Evolutionary conservation across 257 asterid species (phyloP).

Genomic region (Lavandula angustifolia): DNA sequence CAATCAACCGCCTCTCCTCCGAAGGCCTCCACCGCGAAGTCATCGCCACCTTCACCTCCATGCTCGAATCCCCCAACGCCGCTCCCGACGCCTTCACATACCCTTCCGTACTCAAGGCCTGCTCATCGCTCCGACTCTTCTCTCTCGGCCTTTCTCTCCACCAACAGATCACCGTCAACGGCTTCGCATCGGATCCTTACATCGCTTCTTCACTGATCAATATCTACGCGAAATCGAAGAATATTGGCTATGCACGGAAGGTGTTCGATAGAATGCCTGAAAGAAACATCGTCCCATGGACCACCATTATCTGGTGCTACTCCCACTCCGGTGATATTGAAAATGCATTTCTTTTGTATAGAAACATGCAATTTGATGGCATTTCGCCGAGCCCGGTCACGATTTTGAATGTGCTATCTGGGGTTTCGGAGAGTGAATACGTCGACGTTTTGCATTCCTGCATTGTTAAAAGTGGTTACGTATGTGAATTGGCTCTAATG

Average conservation of each 20-base stretch:
- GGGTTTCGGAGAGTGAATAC: conserved; percentile 46
- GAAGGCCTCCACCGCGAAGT: conserved; percentile 61
- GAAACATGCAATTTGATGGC: conserved; percentile 56
- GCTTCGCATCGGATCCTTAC: conserved; percentile 63
- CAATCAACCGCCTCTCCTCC: conserved; percentile 59
- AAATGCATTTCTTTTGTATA: conserved; percentile 54
- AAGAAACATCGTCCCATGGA: conserved; percentile 72
- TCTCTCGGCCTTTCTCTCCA: conserved; percentile 64
- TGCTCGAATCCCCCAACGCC: conserved; percentile 50
- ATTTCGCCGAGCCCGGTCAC: conserved; percentile 57
- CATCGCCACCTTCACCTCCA: conserved; percentile 50
- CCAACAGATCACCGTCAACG: conserved; percentile 56
- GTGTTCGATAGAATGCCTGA: conserved; percentile 67
- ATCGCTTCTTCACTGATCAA: conserved; percentile 65
- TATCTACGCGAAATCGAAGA: conserved; percentile 51
- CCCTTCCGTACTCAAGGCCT: conserved; percentile 78
- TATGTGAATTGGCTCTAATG: conserved; percentile 41
- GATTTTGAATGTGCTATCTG: conserved; percentile 62
- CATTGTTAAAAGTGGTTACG: conserved; percentile 53
- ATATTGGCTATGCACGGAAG: conserved; percentile 44
- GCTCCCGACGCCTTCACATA: conserved; percentile 75
- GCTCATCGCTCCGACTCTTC: conserved; percentile 57
- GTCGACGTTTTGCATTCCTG: conserved; percentile 52
- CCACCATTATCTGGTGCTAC: conserved; percentile 68
- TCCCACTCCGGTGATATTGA: conserved; percentile 49